Evolutionary conservation across 1,139 yeast genomes (phyloP), one percentile per base, ranked within the genome.

Genomic region (Suhomyces bribrorum): DNA sequence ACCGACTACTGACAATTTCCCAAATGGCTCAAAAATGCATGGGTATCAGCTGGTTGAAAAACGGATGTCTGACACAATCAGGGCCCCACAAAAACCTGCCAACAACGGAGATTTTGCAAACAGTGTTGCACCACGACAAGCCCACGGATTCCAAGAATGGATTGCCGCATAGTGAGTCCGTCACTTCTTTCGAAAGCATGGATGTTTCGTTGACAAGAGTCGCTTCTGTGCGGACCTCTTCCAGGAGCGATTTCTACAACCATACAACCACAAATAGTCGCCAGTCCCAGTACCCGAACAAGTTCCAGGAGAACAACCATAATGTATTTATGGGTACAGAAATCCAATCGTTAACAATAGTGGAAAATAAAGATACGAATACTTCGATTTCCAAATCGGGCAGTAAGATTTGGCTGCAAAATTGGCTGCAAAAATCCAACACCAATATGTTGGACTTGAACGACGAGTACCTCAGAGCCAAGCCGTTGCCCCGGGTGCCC

Each of bases 1-100:
- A 50, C 34, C 48, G 18, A 53, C 64, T 53, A 51, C 56, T 14
- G 65, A 63, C 16, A 70, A 75, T 1, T 0, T 69, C 74, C 25
- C 70, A 80, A 36, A 62, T 86, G 34, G 82, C 95, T 0, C 55
- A 64, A n/a, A 74, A 80, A 45, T 85, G 95, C 53, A 58, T 85
- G 38, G 54, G 67, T 0, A 73, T 85, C 2, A 62, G 72, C 2
- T 83, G 89, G 84, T 63, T 86, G 17, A 64, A 60, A 3, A 28
- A 24, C 12, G 17, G 29, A 27, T n/a, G n/a, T n/a, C n/a, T n/a
- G n/a, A n/a, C n/a, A n/a, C n/a, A n/a, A n/a, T n/a, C n/a, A n/a
- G n/a, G n/a, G n/a, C n/a, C n/a, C n/a, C n/a, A n/a, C n/a, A n/a
- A 9, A 31, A 16, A 11, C 13, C 20, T 7, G 29, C 23, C 3